Percentiles rank a stretch among this genome's conserved stretches.
Conservation (phyloP, 441 rosid species). For the Raphanus hybrid region DNA sequence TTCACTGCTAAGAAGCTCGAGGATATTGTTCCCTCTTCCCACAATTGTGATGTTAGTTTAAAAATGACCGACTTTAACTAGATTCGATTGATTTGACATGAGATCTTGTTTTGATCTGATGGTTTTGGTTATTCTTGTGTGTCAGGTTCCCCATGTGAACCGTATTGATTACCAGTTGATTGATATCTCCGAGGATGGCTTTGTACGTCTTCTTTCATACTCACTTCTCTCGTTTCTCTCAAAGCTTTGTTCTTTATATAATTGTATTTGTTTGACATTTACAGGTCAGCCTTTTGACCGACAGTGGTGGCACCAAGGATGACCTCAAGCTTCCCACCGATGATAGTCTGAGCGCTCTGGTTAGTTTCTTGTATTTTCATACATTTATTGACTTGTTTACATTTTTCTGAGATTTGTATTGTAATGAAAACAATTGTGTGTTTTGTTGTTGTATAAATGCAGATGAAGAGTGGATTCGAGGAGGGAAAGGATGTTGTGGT, state of each 20-base stretch:
- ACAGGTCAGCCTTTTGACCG: constrained; percentile 90
- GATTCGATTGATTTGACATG: not conserved
- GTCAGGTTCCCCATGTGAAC: constrained; percentile 89
- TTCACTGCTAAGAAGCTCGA: constrained; percentile 92
- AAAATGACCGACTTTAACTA: not conserved
- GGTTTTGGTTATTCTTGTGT: not conserved
- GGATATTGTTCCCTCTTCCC: constrained; percentile 98
- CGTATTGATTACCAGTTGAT: constrained; percentile 93
- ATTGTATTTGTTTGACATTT: not conserved
- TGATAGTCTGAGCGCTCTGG: constrained; percentile 43
- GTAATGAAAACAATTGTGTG: not conserved
- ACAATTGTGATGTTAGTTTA: constrained; percentile 81
- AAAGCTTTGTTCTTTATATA: not conserved
- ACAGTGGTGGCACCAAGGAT: constrained; percentile 87
- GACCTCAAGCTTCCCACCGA: constrained; percentile 98
- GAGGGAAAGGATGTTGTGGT: constrained; percentile 93
- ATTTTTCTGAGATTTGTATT: not conserved
- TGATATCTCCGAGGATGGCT: constrained; percentile 97
- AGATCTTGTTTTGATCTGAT: constrained; percentile 11
- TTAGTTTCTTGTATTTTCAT: constrained; percentile 1
- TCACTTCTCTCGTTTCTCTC: not conserved
- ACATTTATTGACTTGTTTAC: not conserved
- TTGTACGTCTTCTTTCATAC: constrained; percentile 49
- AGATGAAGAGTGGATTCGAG: constrained; percentile 83
- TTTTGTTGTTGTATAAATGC: too few relatives aligned